Conservation (phyloP, 148 eudicot species). For the Vaccinium corymbosum region DNA sequence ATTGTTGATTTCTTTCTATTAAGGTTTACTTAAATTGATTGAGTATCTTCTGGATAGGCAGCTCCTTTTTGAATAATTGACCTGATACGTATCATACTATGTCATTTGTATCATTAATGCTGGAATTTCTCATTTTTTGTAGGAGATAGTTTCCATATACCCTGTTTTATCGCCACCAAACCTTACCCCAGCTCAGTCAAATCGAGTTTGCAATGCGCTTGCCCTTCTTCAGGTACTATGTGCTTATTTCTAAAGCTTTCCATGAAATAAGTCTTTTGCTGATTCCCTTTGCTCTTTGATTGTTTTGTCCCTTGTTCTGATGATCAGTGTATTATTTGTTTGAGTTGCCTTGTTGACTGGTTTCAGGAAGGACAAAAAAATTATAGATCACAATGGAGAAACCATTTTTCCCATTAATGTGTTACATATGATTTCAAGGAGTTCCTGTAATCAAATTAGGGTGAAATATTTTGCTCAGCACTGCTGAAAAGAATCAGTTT, state of each 20-base stretch:
- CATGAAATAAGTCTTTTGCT: conserved; percentile 7
- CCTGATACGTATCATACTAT: background rate
- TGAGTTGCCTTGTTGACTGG: conserved; percentile 7
- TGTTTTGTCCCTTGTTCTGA: background rate
- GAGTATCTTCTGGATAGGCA: background rate
- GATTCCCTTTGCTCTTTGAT: background rate
- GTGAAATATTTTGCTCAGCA: background rate
- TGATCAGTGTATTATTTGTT: background rate
- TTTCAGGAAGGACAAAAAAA: background rate
- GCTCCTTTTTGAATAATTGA: background rate
- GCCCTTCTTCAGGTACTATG: conserved; percentile 76
- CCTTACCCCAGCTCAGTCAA: conserved; percentile 81
- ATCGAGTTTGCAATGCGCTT: conserved; percentile 96
- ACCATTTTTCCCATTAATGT: background rate
- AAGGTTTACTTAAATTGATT: background rate
- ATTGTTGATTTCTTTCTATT: background rate
- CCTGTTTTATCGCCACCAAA: conserved; percentile 85
- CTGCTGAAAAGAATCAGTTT: conserved; percentile 5
- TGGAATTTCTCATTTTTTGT: conserved; percentile 23
- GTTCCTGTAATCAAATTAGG: background rate
- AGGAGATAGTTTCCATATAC: conserved; percentile 94
- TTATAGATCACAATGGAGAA: background rate
- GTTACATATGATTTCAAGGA: background rate
- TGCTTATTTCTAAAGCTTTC: background rate
- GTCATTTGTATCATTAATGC: conserved; percentile 4